Conservation (phyloP, 2,329 filamentous ascomycete species). For the Sporothrix pseudoabietina region DNA sequence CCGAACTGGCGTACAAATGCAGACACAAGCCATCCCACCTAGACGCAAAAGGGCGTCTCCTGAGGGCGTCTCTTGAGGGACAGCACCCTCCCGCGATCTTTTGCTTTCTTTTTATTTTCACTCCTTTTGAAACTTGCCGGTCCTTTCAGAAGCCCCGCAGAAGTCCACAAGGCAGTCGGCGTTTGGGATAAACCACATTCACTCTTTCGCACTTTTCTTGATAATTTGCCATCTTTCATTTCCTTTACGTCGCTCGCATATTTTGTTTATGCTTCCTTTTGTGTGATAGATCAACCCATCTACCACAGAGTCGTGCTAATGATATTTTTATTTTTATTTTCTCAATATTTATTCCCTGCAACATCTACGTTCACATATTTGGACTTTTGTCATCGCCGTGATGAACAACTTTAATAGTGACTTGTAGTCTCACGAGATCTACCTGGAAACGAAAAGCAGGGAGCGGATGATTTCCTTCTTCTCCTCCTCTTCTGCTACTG, state of each 20-base stretch:
- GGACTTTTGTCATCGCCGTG: neutral
- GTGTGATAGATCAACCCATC: neutral
- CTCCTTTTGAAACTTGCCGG: constrained; percentile 15
- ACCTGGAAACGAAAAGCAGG: neutral
- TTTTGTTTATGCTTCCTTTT: neutral
- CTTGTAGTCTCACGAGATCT: neutral
- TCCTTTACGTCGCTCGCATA: neutral
- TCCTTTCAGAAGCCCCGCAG: constrained; percentile 9
- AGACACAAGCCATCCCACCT: neutral
- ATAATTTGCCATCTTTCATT: constrained; percentile 9
- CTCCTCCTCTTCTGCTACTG: neutral
- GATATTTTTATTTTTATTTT: neutral
- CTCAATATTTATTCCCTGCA: neutral
- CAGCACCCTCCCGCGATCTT: neutral
- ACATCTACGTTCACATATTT: neutral
- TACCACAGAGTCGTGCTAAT: neutral
- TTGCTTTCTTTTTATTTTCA: neutral
- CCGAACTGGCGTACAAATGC: neutral
- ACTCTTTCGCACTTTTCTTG: neutral
- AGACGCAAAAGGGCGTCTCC: neutral
- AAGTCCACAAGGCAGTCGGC: neutral
- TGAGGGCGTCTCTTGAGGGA: neutral
- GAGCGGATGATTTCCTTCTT: neutral
- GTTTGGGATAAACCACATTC: constrained; percentile 22
- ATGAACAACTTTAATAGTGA: neutral